These are phyloP conservation scores for Agaricales sp. DNA, from an alignment of 1,284 basidiomycete genomes.

Conservation along the genomic window DNA sequence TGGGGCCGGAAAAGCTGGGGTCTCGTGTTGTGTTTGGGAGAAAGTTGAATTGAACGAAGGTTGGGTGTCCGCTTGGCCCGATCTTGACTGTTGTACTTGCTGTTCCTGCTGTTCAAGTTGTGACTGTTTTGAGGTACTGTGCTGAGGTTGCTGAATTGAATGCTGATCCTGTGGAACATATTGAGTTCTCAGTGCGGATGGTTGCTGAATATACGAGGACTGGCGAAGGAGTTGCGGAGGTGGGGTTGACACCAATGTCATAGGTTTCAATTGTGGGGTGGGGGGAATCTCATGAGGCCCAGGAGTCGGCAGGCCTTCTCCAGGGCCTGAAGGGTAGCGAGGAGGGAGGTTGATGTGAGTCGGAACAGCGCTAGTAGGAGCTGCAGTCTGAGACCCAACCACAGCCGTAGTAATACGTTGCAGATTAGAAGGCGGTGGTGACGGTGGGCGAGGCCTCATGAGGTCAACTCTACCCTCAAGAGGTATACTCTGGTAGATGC, in stretches of 20 bases:
- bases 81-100: background rate
- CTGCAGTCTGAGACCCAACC: slow-evolving; percentile 5
- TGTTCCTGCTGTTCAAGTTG: background rate
- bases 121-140: background rate
- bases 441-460: slow-evolving; percentile 35
- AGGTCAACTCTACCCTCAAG: slow-evolving; percentile 81
- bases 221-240: slow-evolving; percentile 8
- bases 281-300: slow-evolving; percentile 37
- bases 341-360: slow-evolving; percentile 13
- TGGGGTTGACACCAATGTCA: slow-evolving; percentile 22
- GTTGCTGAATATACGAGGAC: background rate
- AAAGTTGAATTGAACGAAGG: background rate
- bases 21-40: background rate
- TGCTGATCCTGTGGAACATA: background rate
- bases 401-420: too few relatives aligned
- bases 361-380: slow-evolving; percentile 15
- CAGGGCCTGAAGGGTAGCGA: slow-evolving; percentile 14
- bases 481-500: slow-evolving; percentile 72
- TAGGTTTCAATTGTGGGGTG: slow-evolving; percentile 22
- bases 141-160: background rate
- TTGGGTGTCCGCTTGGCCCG: slow-evolving; percentile 2
- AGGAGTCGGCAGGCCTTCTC: slow-evolving; percentile 43
- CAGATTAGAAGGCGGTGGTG: slow-evolving; percentile 7
- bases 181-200: background rate
- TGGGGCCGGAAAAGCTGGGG: slow-evolving; percentile 27